phyloP scores from a whole-genome alignment of 768 basidiomycete species.

The Panaeolus papilionaceus region DNA sequence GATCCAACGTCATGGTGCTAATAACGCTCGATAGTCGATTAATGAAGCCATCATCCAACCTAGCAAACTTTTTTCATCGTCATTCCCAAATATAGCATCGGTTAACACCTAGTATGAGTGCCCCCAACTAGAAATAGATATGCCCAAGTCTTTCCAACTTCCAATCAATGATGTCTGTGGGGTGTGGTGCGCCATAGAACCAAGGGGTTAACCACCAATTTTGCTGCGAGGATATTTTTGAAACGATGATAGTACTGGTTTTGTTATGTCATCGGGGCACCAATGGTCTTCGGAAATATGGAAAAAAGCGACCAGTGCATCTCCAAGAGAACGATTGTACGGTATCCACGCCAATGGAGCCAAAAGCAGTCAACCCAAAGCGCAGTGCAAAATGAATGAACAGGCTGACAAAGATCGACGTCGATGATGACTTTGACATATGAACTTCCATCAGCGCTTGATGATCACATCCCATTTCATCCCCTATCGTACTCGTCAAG shows the following conservation, averaged over 20 bases:
- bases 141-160: not conserved
- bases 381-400: not conserved
- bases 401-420: not conserved
- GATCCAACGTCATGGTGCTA: not conserved
- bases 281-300: not conserved
- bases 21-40: not conserved
- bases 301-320: not conserved
- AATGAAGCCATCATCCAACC: not conserved
- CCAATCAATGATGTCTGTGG: not conserved
- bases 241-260: not conserved
- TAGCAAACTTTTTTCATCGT: not conserved
- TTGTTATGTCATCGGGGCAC: not conserved
- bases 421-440: not conserved
- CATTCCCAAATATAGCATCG: not conserved
- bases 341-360: not conserved
- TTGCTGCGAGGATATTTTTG: conserved; percentile 1
- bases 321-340: not conserved
- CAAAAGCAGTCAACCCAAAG: not conserved
- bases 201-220: not conserved
- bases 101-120: not conserved
- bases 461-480: conserved; percentile 1
- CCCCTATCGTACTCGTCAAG: not conserved
- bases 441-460: not conserved
- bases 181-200: not conserved
- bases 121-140: not conserved